Evolutionary conservation across 805 yeast genomes (phyloP).

Genomic region (Barnettozyma populi): DNA sequence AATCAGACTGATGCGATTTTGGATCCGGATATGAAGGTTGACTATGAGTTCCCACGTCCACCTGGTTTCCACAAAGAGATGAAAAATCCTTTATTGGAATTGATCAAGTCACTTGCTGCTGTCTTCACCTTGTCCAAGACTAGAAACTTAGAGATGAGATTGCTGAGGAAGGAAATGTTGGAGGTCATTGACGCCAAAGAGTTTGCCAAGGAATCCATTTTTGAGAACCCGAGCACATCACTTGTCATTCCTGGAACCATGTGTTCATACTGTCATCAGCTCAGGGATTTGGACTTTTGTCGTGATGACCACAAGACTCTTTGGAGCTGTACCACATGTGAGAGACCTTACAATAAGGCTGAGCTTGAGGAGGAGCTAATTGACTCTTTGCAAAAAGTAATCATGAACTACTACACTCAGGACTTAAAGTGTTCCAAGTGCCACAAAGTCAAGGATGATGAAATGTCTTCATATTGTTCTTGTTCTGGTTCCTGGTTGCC

Average conservation of each 20-base stretch:
- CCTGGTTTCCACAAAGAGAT: constrained; percentile 65
- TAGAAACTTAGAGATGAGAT: constrained; percentile 65
- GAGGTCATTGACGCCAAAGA: constrained; percentile 75
- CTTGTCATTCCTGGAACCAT: constrained; percentile 60
- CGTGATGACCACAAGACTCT: constrained; percentile 45
- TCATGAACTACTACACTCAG: constrained; percentile 66
- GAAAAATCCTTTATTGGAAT: constrained; percentile 71
- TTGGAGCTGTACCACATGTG: constrained; percentile 67
- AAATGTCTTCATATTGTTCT: constrained; percentile 67
- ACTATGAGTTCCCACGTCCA: constrained; percentile 66
- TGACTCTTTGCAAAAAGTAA: constrained; percentile 47
- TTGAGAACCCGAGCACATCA: constrained; percentile 69
- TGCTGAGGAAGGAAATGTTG: constrained; percentile 69
- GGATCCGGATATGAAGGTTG: constrained; percentile 55
- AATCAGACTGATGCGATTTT: constrained; percentile 70
- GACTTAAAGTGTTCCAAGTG: constrained; percentile 82
- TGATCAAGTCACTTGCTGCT: constrained; percentile 71
- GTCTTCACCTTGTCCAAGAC: constrained; percentile 61
- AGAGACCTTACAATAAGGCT: constrained; percentile 54
- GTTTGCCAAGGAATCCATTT: constrained; percentile 70
- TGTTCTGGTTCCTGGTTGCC: constrained; percentile 88
- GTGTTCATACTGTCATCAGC: constrained; percentile 74
- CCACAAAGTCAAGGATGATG: constrained; percentile 55
- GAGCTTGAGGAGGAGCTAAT: constrained; percentile 77
- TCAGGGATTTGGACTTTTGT: constrained; percentile 78